Evolutionary conservation across 768 basidiomycete genomes (phyloP), one percentile per base, ranked within the genome.

Genomic region (Termitomyces titanicus): DNA sequence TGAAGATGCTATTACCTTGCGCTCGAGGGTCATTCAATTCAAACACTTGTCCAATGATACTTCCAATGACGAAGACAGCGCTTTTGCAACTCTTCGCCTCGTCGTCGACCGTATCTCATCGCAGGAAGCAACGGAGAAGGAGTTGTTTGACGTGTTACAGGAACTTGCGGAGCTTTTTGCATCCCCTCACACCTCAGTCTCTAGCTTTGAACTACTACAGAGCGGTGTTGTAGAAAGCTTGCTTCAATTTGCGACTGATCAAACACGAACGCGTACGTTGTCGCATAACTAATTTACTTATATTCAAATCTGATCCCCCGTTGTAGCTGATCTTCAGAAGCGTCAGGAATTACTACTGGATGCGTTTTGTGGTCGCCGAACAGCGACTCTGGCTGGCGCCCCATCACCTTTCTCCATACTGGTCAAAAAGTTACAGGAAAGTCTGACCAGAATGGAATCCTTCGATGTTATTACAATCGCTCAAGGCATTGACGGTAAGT

Each of bases 401-500:
- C 85, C 81, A 68, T 85, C 79, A 8, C 84, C 83, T 0, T 84
- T 97, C 39, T 70, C 85, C 2, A 79, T 88, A 10, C 81, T 99
- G 33, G 93, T 98, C 51, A 98, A 96, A 79, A 94, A 96, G 61
- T 71, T 99, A 33, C 97, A 98, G 69, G 97, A 99, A 71, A 92
- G 89, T 67, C 72, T 99, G 22, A 97, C 97, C 11, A 77, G 94
- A 61, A 89, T 98, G 85, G 97, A 99, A 67, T 86, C 86, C 13
- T 98, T 97, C 59, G 94, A 98, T 38, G 97, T 99, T 8, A 83
- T 90, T 43, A 94, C 94, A 0, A 89, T 95, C 2, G 82, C 90
- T 20, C 89, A 86, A 69, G 86, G 83, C 40, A 82, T 77, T 58
- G 94, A 95, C 64, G 90, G 92, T 93, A 58, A 60, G 81, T 68